phyloP scores from a whole-genome alignment of 495 filamentous ascomycete species.

The Penicillium cataractarum region DNA sequence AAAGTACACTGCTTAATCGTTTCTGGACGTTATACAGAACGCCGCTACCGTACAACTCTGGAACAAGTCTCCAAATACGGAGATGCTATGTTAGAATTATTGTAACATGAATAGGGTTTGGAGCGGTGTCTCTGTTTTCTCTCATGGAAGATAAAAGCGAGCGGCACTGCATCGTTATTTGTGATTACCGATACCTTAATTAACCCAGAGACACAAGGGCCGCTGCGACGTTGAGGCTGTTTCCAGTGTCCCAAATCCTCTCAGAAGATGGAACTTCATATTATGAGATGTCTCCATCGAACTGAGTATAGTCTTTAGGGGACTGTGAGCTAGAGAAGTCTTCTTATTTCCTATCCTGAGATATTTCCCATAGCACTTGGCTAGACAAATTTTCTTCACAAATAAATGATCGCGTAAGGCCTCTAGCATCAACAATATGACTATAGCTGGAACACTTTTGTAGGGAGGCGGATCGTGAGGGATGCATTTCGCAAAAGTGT shows the following conservation, averaged over 20 bases:
- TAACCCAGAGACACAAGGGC: not conserved
- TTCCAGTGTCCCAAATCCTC: not conserved
- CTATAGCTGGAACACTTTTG: conserved; percentile 8
- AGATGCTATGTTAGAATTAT: too few species aligned
- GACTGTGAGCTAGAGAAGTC: not conserved
- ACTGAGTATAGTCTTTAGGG: not conserved
- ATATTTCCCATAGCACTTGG: not conserved
- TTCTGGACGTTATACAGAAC: too few species aligned
- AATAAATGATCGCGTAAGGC: not conserved
- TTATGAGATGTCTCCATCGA: not conserved
- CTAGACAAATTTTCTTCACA: not conserved
- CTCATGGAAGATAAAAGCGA: too few species aligned
- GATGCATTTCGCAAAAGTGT: conserved; percentile 7
- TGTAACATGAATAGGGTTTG: too few species aligned
- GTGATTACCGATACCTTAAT: not conserved
- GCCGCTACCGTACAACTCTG: too few species aligned
- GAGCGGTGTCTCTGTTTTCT: too few species aligned
- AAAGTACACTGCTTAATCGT: too few species aligned
- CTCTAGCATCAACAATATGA: not conserved
- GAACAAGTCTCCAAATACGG: too few species aligned
- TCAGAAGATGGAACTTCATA: not conserved
- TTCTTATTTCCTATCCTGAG: not conserved
- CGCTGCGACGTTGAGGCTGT: not conserved
- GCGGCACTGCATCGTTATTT: not conserved
- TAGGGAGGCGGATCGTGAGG: not conserved